phyloP scores from a whole-genome alignment of 1,284 basidiomycete species.

The Sporisorium sorghi region DNA sequence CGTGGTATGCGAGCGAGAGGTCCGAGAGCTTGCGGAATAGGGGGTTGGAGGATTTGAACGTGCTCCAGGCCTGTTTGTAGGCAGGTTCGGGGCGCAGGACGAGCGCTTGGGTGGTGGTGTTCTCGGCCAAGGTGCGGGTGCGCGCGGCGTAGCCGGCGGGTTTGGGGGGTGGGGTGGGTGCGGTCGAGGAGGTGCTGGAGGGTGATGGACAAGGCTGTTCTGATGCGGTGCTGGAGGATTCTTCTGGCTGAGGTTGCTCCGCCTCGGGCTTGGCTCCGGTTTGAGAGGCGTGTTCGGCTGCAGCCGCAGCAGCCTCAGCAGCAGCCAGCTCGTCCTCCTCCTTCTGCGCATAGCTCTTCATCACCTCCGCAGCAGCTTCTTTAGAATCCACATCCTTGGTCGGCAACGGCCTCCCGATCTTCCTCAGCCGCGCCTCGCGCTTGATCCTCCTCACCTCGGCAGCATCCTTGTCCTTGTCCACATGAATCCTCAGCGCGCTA shows the following conservation, averaged over 20 bases:
- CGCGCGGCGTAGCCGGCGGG: conserved; percentile 62
- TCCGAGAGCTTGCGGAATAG: conserved; percentile 54
- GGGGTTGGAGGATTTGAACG: conserved; percentile 60
- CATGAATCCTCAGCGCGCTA: conserved; percentile 73
- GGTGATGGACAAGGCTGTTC: conserved; percentile 4
- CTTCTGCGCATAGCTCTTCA: conserved; percentile 53
- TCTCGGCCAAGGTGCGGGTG: conserved; percentile 24
- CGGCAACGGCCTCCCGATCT: conserved; percentile 64
- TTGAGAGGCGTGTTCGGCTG: conserved; percentile 12
- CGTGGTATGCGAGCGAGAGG: conserved; percentile 75
- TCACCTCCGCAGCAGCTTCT: conserved; percentile 51
- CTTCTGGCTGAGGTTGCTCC: background rate
- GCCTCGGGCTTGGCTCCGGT: conserved; percentile 7
- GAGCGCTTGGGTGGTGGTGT: conserved; percentile 56
- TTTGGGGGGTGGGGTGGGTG: conserved; percentile 16
- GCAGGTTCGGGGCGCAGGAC: conserved; percentile 61
- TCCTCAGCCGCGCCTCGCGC: conserved; percentile 62
- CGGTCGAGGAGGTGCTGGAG: background rate
- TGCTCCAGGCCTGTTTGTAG: conserved; percentile 58
- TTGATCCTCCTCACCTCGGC: conserved; percentile 73
- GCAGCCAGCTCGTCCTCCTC: conserved; percentile 40
- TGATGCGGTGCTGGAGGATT: background rate
- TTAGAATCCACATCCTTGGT: conserved; percentile 58
- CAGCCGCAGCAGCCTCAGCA: conserved; percentile 18
- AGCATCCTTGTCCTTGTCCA: conserved; percentile 77